Evolutionary conservation across 495 filamentous ascomycete genomes (phyloP), one percentile per base, ranked within the genome.

Genomic region (Podospora pseudopauciseta): DNA sequence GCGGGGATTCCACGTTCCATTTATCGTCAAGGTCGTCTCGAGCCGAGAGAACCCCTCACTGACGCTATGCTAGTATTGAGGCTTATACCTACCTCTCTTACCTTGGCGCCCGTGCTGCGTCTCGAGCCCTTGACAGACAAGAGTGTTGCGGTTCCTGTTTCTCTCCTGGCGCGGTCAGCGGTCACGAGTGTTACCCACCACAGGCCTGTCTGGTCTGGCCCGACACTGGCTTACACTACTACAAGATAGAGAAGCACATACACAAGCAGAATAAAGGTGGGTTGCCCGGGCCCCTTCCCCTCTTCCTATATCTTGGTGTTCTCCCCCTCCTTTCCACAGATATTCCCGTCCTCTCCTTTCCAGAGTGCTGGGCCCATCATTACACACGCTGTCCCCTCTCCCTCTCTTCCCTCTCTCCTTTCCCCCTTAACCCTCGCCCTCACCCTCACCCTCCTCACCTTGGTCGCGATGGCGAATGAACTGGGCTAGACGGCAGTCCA

Each of bases 21-120:
- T 60, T 13, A 15, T 65, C 63, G 54, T 53, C 53, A 20, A 30
- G 26, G 18, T 62, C 60, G 26, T 30, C 19, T n/a, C 58, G 53
- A 72, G 49, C 49, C 20, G 56, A 34, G 56, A 59, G 64, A 67
- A 53, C 67, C 67, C 72, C 71, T 74, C 70, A 63, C 70, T 72
- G 68, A 69, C 69, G 68, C 66, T 73, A 66, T 72, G 70, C 66
- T 34, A 74, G 64, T 72, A 66, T 57, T 56, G 68, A 72, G 67
- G 63, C 67, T 67, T 73, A 62, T 4, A 7, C 1, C 4, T 32
- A 32, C 30, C 30, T 32, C 7, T 7, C 30, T 32, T 67, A 55
- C 65, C 13, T 60, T 60, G 49, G 53, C 39, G 70, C 65, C 68
- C 69, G 70, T 69, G 65, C 67, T 70, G 54, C 54, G 9, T 23